Base-by-base conservation (phyloP, 192 early-diverging fungal genomes). In the Mortierella alpina region DNA sequence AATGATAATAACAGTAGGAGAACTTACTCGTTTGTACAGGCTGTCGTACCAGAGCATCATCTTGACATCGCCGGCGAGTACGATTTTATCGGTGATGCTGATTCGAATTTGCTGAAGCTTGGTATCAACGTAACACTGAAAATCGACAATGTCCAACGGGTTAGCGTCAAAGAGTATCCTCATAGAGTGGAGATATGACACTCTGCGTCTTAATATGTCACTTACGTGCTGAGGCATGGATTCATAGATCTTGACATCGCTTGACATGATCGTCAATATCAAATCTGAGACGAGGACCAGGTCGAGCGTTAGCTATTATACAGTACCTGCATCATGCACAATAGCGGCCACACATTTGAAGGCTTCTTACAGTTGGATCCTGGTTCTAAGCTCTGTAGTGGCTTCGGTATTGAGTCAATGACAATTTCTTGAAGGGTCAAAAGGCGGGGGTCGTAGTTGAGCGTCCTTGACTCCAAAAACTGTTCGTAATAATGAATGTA, bases 401-500 rank as follows among this genome's bases (percentile, higher is more conserved):
- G 72, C 47, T 67, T 82, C 52, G 77, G 75, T 56, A 73, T 72
- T 45, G 72, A 68, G 42, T 80, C 62, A 45, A 84, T 64, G 18
- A 75, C 63, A 53, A 78, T 61, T 18, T 85, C 59, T 18, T 64
- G 69, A 45, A 85, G 40, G 7, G 23, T 15, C 17, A 85, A 46
- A 41, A 70, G 72, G 47, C 52, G 53, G 54, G 59, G 63, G 45
- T 74, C 52, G 65, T 63, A 66, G 48, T 64, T 54, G 50, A 75
- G 47, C 14, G 63, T 67, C 47, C 66, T 56, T 50, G 63, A 63
- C 47, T 82, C 66, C 50, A 88, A 20, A 59, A 73, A 67, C 10
- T 77, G 44, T 20, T 84, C 75, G 50, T 84, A 91, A 66, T 91
- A 91, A 6, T 64, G 55, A 39, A 91, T 74, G 65, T 88, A 91